Evolutionary conservation across 192 early-diverging fungal genomes (phyloP).

Genomic region (Chytriomyces sp.): DNA sequence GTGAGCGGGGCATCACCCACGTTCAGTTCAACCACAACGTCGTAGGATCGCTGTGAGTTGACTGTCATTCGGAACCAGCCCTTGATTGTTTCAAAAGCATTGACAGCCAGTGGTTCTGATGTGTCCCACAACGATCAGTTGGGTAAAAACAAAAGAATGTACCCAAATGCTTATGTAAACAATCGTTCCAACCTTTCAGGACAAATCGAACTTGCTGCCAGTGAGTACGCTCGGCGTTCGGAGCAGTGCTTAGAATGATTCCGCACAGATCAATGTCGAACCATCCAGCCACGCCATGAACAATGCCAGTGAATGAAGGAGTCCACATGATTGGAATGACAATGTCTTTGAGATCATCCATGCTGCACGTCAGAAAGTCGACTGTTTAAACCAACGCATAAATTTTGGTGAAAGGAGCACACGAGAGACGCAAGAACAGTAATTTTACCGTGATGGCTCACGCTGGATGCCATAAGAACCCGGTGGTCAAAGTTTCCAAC

Average conservation of each 20-base stretch:
- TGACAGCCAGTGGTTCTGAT: constrained; percentile 89
- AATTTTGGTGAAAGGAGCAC: neutral
- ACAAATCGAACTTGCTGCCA: constrained; percentile 98
- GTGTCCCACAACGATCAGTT: neutral
- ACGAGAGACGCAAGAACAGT: neutral
- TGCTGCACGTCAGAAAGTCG: constrained; percentile 83
- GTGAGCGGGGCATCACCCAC: constrained; percentile 42
- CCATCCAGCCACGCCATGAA: constrained; percentile 97
- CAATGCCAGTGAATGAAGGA: constrained; percentile 76
- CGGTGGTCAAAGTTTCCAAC: constrained; percentile 91
- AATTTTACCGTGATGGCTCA: constrained; percentile 53
- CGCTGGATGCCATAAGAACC: constrained; percentile 72
- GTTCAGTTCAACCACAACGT: constrained; percentile 76
- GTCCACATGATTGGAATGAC: constrained; percentile 84
- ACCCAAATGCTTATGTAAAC: neutral
- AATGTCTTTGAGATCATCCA: constrained; percentile 81
- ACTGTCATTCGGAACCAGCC: constrained; percentile 86
- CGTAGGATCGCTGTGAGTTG: constrained; percentile 92
- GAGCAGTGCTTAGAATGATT: constrained; percentile 85
- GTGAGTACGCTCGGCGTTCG: constrained; percentile 87
- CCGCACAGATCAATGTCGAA: constrained; percentile 88
- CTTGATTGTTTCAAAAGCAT: constrained; percentile 83
- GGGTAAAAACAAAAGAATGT: neutral
- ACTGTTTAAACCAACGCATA: constrained; percentile 43
- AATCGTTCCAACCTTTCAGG: constrained; percentile 59